Percentiles rank a stretch among this genome's conserved stretches.
Evolutionary conservation across 805 yeast species (phyloP).

Genomic region (Kuraishia cidri): DNA sequence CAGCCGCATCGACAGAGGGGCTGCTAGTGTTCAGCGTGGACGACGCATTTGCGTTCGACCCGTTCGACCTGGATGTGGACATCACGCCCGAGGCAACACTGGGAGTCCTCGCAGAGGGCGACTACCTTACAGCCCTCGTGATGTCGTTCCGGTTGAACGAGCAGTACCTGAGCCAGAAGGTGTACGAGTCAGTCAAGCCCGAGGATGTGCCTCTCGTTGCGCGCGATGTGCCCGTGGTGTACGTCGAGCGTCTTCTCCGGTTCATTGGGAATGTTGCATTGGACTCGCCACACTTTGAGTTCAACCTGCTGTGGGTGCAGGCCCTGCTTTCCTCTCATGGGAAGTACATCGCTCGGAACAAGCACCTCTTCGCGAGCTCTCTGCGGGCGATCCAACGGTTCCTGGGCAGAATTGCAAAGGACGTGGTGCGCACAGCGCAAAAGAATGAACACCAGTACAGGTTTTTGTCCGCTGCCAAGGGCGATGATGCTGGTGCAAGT

Average conservation of each 20-base stretch:
- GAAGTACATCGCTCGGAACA: conserved; percentile 52
- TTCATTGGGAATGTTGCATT: conserved; percentile 62
- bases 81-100: conserved; percentile 75
- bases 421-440: conserved; percentile 45
- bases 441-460: conserved; percentile 45
- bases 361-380: conserved; percentile 52
- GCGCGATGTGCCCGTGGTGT: conserved; percentile 67
- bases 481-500: too few species aligned
- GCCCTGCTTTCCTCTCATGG: conserved; percentile 69
- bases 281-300: conserved; percentile 80
- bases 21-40: conserved; percentile 75
- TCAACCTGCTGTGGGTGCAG: conserved; percentile 74
- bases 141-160: conserved; percentile 95
- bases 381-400: conserved; percentile 70
- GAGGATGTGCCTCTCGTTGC: conserved; percentile 61
- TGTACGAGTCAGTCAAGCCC: conserved; percentile 67
- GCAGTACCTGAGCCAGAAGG: conserved; percentile 55
- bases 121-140: conserved; percentile 69
- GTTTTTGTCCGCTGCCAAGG: conserved; percentile 42
- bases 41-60: conserved; percentile 72
- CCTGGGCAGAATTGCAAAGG: conserved; percentile 65
- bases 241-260: conserved; percentile 54
- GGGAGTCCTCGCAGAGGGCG: conserved; percentile 48
- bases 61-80: conserved; percentile 89
- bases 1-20: conserved; percentile 95